A percentile compares a stretch with the other conserved stretches of the same genome.
phyloP scores from a whole-genome alignment of 768 basidiomycete species.

The Russula earlei region DNA sequence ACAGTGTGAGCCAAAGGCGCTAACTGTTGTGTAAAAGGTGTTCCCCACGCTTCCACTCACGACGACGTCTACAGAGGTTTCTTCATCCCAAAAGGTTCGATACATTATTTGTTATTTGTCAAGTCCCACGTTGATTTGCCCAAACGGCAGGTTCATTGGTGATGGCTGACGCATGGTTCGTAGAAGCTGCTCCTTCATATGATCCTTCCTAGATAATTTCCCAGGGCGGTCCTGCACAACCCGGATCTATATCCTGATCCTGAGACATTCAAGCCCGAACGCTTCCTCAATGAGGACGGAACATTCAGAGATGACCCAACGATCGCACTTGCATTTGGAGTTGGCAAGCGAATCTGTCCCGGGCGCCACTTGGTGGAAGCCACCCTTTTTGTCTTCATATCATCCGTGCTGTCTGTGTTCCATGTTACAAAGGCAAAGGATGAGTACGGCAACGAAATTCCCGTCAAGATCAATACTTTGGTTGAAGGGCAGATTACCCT shows the following conservation, averaged over 20 bases:
- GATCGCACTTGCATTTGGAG: neutral
- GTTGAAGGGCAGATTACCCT: neutral
- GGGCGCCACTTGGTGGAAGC: conserved; percentile 6
- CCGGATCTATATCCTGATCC: conserved; percentile 7
- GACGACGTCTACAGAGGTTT: neutral
- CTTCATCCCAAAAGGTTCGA: conserved; percentile 7
- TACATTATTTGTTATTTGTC: no score
- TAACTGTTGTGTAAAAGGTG: neutral
- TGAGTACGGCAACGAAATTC: conserved; percentile 1
- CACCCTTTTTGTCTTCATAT: neutral
- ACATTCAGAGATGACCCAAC: neutral
- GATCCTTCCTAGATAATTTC: neutral
- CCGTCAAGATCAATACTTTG: neutral
- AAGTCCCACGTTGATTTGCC: neutral
- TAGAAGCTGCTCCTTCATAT: neutral
- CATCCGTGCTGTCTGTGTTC: neutral
- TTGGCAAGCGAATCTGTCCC: conserved; percentile 8
- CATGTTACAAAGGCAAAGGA: neutral
- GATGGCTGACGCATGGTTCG: neutral
- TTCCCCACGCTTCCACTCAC: neutral
- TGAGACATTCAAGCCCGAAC: conserved; percentile 1
- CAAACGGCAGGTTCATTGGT: neutral
- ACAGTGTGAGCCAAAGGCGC: no score
- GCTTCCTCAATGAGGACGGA: neutral
- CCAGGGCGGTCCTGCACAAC: conserved; percentile 4